phyloP scores from a whole-genome alignment of 495 filamentous ascomycete species.

The Pyronema domesticum region DNA sequence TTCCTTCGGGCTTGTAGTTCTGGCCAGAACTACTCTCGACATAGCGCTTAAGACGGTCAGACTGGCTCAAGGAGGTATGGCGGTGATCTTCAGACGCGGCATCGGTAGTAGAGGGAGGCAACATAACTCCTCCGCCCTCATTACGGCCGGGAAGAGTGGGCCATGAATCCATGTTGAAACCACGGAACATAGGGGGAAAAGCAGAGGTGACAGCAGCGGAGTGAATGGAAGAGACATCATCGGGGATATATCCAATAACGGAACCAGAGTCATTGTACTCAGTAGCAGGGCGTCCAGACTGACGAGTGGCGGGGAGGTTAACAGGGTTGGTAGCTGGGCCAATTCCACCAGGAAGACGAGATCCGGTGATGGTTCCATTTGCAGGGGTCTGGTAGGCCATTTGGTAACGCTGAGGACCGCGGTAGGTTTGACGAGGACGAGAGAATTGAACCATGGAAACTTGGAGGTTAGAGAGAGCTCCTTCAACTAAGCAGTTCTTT shows the following conservation, averaged over 20 bases:
- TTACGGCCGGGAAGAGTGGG: constrained; percentile 53
- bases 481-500: constrained; percentile 86
- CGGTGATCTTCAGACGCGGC: constrained; percentile 37
- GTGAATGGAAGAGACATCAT: constrained; percentile 92
- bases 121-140: constrained; percentile 31
- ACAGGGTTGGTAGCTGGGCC: constrained; percentile 18
- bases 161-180: constrained; percentile 75
- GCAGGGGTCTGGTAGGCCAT: constrained; percentile 59
- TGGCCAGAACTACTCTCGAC: constrained; percentile 51
- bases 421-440: constrained; percentile 77
- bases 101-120: constrained; percentile 20
- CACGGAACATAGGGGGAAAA: constrained; percentile 90
- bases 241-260: constrained; percentile 82
- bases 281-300: constrained; percentile 30
- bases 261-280: constrained; percentile 77
- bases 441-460: constrained; percentile 90
- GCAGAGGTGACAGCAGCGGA: constrained; percentile 68
- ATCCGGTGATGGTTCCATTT: constrained; percentile 26
- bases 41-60: constrained; percentile 67
- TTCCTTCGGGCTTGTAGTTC: constrained; percentile 33
- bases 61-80: constrained; percentile 68
- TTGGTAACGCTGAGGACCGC: constrained; percentile 74
- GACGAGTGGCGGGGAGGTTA: constrained; percentile 24
- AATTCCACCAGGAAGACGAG: constrained; percentile 23
- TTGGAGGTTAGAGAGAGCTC: constrained; percentile 89